A percentile compares a stretch with the other conserved stretches of the same genome.
Evolutionary conservation across 306 rosid species (phyloP).

Genomic region (Citrullus colocynthis): DNA sequence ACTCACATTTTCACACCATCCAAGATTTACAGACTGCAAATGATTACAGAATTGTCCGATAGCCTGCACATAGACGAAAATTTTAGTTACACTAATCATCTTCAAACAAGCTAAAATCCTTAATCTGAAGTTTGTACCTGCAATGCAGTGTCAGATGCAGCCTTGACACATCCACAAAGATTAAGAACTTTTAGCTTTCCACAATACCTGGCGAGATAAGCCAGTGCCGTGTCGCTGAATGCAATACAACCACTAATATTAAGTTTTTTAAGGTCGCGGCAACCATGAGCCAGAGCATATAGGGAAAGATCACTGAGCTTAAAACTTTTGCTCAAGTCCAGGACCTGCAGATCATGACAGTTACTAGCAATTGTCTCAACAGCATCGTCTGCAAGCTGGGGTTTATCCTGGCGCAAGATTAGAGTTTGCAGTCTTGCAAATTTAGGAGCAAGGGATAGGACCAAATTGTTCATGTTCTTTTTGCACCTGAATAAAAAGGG

Average conservation of each 20-base stretch:
- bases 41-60: conserved; percentile 65
- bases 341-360: conserved; percentile 72
- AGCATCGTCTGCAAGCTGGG: conserved; percentile 72
- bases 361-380: conserved; percentile 56
- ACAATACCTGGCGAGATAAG: conserved; percentile 63
- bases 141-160: conserved; percentile 76
- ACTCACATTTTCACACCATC: conserved; percentile 80
- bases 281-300: conserved; percentile 57
- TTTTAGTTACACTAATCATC: background rate
- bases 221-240: conserved; percentile 66
- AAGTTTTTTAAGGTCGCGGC: conserved; percentile 53
- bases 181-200: conserved; percentile 52
- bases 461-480: conserved; percentile 84
- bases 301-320: conserved; percentile 68
- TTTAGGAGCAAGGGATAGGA: conserved; percentile 64
- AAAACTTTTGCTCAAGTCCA: conserved; percentile 96
- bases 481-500: conserved; percentile 53
- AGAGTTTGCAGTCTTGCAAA: conserved; percentile 62
- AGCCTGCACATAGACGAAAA: conserved; percentile 36
- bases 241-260: conserved; percentile 80
- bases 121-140: conserved; percentile 33
- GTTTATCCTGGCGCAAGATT: conserved; percentile 72
- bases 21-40: conserved; percentile 71
- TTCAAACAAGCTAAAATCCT: background rate
- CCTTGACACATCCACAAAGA: conserved; percentile 75